phyloP scores from a whole-genome alignment of 257 asterid genomes.

The Plantago ovata region DNA sequence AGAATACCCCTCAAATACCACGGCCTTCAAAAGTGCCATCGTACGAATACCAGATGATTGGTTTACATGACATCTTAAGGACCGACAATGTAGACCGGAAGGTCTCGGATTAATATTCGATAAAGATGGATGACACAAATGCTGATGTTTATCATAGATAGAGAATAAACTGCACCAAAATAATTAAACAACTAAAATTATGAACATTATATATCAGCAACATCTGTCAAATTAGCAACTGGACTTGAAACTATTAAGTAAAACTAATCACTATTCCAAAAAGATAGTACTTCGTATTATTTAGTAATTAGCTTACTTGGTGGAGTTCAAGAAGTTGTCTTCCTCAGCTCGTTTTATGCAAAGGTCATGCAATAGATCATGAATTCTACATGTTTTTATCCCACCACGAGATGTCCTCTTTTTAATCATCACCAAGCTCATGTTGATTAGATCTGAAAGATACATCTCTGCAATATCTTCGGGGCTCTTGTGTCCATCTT shows the following conservation, averaged over 20 bases:
- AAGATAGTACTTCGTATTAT: too few relatives aligned
- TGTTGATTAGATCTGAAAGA: neutral
- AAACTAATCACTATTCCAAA: too few relatives aligned
- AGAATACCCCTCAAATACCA: too few relatives aligned
- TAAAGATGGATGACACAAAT: neutral
- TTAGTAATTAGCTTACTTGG: neutral
- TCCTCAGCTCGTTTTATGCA: neutral
- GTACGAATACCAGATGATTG: neutral
- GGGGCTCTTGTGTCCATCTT: neutral
- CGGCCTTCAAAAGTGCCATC: conserved; percentile 3
- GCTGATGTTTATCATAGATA: conserved; percentile 7
- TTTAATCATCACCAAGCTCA: neutral
- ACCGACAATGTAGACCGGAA: neutral
- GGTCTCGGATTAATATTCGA: neutral
- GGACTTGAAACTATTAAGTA: too few relatives aligned
- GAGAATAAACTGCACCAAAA: neutral
- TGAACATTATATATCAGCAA: too few relatives aligned
- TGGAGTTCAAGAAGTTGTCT: conserved; percentile 7
- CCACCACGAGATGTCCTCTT: neutral
- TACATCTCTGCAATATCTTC: neutral
- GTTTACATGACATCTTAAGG: neutral
- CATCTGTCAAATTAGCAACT: too few relatives aligned
- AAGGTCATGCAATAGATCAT: neutral
- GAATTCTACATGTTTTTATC: conserved; percentile 5
- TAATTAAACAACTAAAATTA: too few relatives aligned